Percentiles rank a stretch among this genome's conserved stretches.
These are phyloP conservation scores for Termitomyces eurrhizus DNA, from an alignment of 768 basidiomycete species.

Conservation along the genomic window DNA sequence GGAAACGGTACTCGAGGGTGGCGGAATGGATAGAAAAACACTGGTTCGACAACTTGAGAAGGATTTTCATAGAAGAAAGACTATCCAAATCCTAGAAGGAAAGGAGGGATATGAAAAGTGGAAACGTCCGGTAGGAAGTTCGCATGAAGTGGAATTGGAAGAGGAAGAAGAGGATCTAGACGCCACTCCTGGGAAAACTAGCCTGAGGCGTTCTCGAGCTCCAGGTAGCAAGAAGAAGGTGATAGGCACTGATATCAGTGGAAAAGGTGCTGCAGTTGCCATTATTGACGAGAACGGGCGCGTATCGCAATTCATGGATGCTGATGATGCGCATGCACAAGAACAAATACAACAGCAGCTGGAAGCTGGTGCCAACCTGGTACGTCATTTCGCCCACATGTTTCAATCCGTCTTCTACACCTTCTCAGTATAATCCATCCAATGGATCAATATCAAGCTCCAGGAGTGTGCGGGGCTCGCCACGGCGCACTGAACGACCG, in stretches of 20 bases:
- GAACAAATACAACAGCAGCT: slow-evolving; percentile 87
- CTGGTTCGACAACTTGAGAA: slow-evolving; percentile 79
- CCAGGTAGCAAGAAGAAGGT: slow-evolving; percentile 26
- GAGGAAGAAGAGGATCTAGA: slow-evolving; percentile 49
- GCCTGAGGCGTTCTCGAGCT: slow-evolving; percentile 31
- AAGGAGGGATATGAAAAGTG: slow-evolving; percentile 34
- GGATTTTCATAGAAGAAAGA: slow-evolving; percentile 79
- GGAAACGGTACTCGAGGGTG: slow-evolving; percentile 66
- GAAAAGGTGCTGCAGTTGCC: slow-evolving; percentile 21
- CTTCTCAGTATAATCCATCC: slow-evolving; percentile 55
- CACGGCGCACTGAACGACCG: slow-evolving; percentile 51
- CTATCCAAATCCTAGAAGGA: slow-evolving; percentile 84
- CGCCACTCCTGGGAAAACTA: slow-evolving; percentile 55
- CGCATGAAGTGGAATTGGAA: slow-evolving; percentile 27
- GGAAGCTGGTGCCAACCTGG: slow-evolving; percentile 67
- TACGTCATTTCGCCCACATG: slow-evolving; percentile 31
- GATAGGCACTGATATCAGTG: background rate
- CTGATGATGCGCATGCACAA: slow-evolving; percentile 77
- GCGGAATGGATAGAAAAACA: slow-evolving; percentile 74
- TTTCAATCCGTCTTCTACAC: background rate
- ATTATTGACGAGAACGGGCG: slow-evolving; percentile 47
- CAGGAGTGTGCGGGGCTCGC: slow-evolving; percentile 67
- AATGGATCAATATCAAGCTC: slow-evolving; percentile 58
- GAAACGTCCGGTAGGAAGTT: slow-evolving; percentile 20
- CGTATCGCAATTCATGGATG: slow-evolving; percentile 86